phyloP scores from a whole-genome alignment of 352 stramenopile genomes.

The Globisporangium emineosum region DNA sequence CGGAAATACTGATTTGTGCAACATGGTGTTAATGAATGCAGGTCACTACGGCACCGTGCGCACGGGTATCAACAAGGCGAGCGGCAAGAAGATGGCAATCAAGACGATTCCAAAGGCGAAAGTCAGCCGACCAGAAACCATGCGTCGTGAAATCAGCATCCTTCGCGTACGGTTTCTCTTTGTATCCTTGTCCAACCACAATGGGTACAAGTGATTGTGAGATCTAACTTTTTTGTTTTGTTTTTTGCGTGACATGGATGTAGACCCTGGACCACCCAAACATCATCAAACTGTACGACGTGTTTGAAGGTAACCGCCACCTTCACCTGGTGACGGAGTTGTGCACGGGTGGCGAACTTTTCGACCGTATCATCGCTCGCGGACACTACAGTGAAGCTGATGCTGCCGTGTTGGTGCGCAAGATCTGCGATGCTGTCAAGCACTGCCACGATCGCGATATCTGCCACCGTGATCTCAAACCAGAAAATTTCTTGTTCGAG shows the following conservation, averaged over 20 bases:
- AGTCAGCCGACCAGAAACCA: slow-evolving; percentile 93
- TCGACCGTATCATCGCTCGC: slow-evolving; percentile 90
- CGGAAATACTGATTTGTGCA: background rate
- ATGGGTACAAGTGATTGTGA: slow-evolving; percentile 7
- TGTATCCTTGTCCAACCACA: background rate
- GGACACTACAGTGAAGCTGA: slow-evolving; percentile 97
- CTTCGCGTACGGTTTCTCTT: slow-evolving; percentile 50
- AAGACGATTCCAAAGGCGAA: slow-evolving; percentile 99
- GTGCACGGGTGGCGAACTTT: slow-evolving; percentile 96
- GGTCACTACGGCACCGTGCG: slow-evolving; percentile 97
- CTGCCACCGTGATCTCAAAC: slow-evolving; percentile 97
- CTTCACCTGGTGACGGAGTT: slow-evolving; percentile 97
- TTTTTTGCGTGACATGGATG: slow-evolving; percentile 2
- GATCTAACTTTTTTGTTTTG: slow-evolving; percentile 7
- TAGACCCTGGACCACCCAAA: slow-evolving; percentile 93
- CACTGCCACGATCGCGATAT: slow-evolving; percentile 98
- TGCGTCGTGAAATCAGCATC: slow-evolving; percentile 92
- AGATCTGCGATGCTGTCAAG: slow-evolving; percentile 95
- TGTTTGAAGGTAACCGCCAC: slow-evolving; percentile 97
- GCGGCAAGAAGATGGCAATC: slow-evolving; percentile 95
- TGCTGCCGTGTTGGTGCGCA: slow-evolving; percentile 93
- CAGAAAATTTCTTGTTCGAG: slow-evolving; percentile 96
- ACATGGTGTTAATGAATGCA: slow-evolving; percentile 11
- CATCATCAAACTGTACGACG: slow-evolving; percentile 98
- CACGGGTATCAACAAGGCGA: slow-evolving; percentile 92